These are phyloP conservation scores for Microcos paniculata DNA, from an alignment of 345 rosid genomes.

Conservation along the genomic window DNA sequence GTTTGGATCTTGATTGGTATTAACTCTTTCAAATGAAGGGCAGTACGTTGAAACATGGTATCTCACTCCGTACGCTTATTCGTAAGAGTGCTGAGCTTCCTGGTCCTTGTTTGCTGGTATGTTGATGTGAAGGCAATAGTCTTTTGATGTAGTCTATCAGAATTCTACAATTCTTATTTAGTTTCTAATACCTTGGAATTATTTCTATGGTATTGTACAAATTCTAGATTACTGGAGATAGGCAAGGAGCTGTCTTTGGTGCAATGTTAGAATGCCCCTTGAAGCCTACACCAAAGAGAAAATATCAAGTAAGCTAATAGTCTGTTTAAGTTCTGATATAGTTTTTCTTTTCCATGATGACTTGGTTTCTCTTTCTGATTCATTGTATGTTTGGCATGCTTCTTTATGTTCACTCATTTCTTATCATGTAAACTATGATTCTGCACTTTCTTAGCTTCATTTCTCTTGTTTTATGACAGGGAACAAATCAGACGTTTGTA, in stretches of 20 bases:
- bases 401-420: background rate
- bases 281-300: slow-evolving; percentile 80
- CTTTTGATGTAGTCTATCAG: background rate
- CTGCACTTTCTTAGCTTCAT: background rate
- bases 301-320: slow-evolving; percentile 64
- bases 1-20: slow-evolving; percentile 31
- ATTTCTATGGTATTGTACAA: slow-evolving; percentile 20
- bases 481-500: slow-evolving; percentile 78
- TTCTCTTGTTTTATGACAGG: slow-evolving; percentile 40
- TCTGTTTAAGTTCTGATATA: background rate
- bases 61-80: slow-evolving; percentile 86
- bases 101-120: slow-evolving; percentile 89
- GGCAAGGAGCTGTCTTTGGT: slow-evolving; percentile 81
- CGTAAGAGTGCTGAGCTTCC: slow-evolving; percentile 72
- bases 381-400: slow-evolving; percentile 4
- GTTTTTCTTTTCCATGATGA: background rate
- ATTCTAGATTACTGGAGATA: slow-evolving; percentile 75
- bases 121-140: slow-evolving; percentile 11
- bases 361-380: background rate
- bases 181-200: slow-evolving; percentile 2
- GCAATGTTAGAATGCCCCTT: slow-evolving; percentile 79
- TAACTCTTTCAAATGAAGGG: slow-evolving; percentile 74
- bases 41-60: slow-evolving; percentile 96
- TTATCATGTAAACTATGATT: background rate
- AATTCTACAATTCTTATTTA: background rate